Conservation (phyloP, 345 rosid species). For the Geranium rotundifolium region DNA sequence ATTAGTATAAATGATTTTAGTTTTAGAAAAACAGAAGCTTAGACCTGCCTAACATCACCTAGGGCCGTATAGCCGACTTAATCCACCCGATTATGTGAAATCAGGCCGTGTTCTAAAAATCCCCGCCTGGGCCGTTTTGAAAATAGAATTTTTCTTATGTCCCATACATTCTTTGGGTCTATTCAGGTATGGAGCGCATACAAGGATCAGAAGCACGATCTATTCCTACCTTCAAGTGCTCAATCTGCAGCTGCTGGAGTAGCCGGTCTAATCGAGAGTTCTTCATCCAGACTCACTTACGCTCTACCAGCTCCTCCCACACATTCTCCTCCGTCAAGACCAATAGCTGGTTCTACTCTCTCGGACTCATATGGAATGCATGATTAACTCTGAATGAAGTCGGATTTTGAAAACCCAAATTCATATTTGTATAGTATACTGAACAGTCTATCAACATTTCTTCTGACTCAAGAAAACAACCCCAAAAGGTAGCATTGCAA, state of each 20-base stretch:
- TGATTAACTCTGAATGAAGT: conserved; percentile 11
- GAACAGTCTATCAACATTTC: conserved; percentile 24
- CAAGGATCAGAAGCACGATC: conserved; percentile 96
- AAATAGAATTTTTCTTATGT: too few relatives aligned
- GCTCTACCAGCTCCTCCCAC: conserved; percentile 78
- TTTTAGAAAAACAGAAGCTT: too few relatives aligned
- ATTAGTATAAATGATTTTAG: too few relatives aligned
- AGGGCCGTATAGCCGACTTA: too few relatives aligned
- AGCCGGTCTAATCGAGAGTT: conserved; percentile 86
- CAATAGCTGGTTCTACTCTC: conserved; percentile 14
- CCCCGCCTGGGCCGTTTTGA: too few relatives aligned
- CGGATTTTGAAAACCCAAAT: conserved; percentile 1
- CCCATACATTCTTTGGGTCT: background rate
- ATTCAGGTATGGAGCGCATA: conserved; percentile 87
- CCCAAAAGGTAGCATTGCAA: background rate
- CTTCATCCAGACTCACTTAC: conserved; percentile 66
- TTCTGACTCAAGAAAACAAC: background rate
- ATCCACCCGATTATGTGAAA: too few relatives aligned
- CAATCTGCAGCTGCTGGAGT: conserved; percentile 93
- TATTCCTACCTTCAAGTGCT: conserved; percentile 87
- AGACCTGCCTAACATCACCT: too few relatives aligned
- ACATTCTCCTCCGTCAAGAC: conserved; percentile 23
- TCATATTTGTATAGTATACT: conserved; percentile 13
- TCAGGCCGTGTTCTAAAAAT: too few relatives aligned
- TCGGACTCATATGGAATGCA: conserved; percentile 27